Evolutionary conservation across 345 rosid genomes (phyloP).

Genomic region (Aquilaria malaccensis): DNA sequence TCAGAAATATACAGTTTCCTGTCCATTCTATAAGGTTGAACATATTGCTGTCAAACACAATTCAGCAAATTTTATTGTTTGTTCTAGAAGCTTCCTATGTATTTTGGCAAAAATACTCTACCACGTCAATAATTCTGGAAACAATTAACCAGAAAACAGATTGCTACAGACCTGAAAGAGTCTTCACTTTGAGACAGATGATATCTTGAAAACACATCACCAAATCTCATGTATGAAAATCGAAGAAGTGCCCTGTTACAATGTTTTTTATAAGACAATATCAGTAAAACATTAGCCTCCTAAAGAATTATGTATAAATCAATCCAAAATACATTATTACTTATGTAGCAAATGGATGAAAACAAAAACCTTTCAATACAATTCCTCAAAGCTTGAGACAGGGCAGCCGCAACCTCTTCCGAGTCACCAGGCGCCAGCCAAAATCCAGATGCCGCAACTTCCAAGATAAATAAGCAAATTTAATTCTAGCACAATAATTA

Average conservation of each 20-base stretch:
- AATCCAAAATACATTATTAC: constrained; percentile 7
- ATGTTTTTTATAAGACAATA: neutral
- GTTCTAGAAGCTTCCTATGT: no score
- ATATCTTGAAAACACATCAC: constrained; percentile 86
- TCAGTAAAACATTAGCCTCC: no score
- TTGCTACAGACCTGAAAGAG: constrained; percentile 47
- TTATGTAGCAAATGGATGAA: constrained; percentile 15
- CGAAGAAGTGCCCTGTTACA: constrained; percentile 57
- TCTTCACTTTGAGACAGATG: constrained; percentile 70
- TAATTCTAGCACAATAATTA: neutral
- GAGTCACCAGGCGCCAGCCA: constrained; percentile 99
- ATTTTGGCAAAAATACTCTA: no score
- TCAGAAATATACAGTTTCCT: no score
- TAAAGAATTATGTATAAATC: neutral
- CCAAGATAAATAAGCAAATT: constrained; percentile 18
- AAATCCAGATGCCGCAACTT: constrained; percentile 89
- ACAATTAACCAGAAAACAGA: neutral
- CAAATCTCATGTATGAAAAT: constrained; percentile 86
- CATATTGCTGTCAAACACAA: no score
- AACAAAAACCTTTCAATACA: constrained; percentile 73
- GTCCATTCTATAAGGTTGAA: no score
- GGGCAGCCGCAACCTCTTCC: constrained; percentile 92
- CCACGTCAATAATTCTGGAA: no score
- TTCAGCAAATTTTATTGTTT: no score
- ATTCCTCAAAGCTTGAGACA: constrained; percentile 85